Evolutionary conservation across 768 basidiomycete genomes (phyloP).

Genomic region (Trametopsis cervina): DNA sequence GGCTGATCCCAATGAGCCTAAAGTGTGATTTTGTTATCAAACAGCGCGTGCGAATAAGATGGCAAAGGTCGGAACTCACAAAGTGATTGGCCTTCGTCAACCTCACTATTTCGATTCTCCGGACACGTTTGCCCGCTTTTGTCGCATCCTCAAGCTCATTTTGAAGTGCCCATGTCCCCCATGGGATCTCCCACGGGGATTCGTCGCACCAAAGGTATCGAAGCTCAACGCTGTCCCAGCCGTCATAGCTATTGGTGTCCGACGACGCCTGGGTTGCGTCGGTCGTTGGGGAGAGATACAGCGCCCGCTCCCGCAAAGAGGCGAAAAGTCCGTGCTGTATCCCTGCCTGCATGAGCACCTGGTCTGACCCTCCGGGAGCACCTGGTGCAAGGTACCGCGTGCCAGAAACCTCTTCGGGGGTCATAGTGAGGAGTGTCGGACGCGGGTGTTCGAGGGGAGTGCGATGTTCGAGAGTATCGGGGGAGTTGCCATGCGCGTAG

Average conservation of each 20-base stretch:
- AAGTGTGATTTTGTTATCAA: neutral
- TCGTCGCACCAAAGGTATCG: constrained; percentile 10
- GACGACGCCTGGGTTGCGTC: neutral
- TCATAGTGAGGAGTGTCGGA: constrained; percentile 10
- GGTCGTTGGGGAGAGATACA: neutral
- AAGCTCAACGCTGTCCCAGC: constrained; percentile 7
- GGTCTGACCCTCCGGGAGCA: constrained; percentile 12
- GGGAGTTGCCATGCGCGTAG: constrained; percentile 4
- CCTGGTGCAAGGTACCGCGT: constrained; percentile 4
- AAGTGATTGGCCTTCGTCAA: constrained; percentile 6
- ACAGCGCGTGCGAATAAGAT: neutral
- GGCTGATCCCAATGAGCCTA: constrained; percentile 8
- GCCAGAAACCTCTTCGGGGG: constrained; percentile 6
- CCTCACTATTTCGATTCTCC: constrained; percentile 1
- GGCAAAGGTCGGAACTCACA: neutral
- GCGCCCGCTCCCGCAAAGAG: constrained; percentile 1
- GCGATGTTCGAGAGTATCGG: constrained; percentile 6
- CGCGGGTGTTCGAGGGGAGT: constrained; percentile 4
- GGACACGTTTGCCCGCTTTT: neutral
- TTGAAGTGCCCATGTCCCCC: constrained; percentile 9
- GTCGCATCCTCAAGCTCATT: constrained; percentile 7
- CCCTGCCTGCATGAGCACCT: constrained; percentile 7
- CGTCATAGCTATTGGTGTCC: neutral
- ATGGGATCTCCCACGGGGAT: constrained; percentile 11
- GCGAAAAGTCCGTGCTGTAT: constrained; percentile 6